Percentiles rank a stretch among this genome's conserved stretches.
These are phyloP conservation scores for Vitis amurensis DNA, from an alignment of 164 flowering plant species.

Conservation along the genomic window DNA sequence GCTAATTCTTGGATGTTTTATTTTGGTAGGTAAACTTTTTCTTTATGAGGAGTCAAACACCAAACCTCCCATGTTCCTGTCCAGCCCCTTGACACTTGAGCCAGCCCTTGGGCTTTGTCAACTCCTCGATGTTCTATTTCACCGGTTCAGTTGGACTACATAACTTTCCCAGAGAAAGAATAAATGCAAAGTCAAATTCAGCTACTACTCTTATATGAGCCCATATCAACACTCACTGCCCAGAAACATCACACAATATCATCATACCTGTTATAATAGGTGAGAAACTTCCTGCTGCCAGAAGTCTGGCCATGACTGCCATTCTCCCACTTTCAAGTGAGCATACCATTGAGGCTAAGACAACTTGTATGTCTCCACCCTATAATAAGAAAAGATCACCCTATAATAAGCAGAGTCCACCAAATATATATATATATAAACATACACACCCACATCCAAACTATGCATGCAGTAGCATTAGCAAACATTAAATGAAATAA, in stretches of 20 bases:
- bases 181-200: background rate
- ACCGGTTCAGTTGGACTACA: too few relatives aligned
- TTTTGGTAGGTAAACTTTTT: too few relatives aligned
- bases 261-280: conserved; percentile 45
- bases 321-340: conserved; percentile 53
- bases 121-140: background rate
- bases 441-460: too few relatives aligned
- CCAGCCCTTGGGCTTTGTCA: too few relatives aligned
- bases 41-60: too few relatives aligned
- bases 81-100: too few relatives aligned
- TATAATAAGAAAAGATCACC: background rate
- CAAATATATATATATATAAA: too few relatives aligned
- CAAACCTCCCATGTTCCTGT: too few relatives aligned
- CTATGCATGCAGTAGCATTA: too few relatives aligned
- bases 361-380: conserved; percentile 2
- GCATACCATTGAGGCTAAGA: conserved; percentile 52
- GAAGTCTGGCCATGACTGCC: conserved; percentile 69
- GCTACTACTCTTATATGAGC: background rate
- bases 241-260: background rate
- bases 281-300: conserved; percentile 46
- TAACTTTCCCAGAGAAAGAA: background rate
- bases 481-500: too few relatives aligned
- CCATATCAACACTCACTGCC: background rate
- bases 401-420: background rate
- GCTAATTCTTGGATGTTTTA: too few relatives aligned